A percentile compares a stretch with the other conserved stretches of the same genome.
These are phyloP conservation scores for Talaromyces thailandensis DNA, from an alignment of 495 filamentous ascomycete species.

Conservation along the genomic window DNA sequence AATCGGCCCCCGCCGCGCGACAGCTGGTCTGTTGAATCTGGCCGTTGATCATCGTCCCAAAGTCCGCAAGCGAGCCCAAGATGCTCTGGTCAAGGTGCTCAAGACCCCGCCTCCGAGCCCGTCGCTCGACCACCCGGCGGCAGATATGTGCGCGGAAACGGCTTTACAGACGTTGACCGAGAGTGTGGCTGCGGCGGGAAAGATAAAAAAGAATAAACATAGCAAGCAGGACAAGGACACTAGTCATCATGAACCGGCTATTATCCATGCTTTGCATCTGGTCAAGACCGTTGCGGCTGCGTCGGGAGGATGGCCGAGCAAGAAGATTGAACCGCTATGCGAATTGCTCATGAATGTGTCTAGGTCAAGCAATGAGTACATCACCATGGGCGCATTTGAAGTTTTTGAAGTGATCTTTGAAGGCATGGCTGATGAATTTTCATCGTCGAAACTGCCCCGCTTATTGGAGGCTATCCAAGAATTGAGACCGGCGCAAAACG, in stretches of 20 bases:
- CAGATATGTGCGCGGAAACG: conserved; percentile 91
- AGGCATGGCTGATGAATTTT: conserved; percentile 76
- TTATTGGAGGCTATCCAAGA: conserved; percentile 82
- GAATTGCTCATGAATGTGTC: conserved; percentile 83
- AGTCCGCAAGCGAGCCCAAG: conserved; percentile 88
- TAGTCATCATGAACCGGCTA: conserved; percentile 60
- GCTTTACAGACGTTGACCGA: conserved; percentile 68
- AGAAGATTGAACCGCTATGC: conserved; percentile 85
- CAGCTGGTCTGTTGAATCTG: conserved; percentile 75
- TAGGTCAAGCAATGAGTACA: conserved; percentile 79
- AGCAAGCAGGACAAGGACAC: conserved; percentile 34
- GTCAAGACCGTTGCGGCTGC: conserved; percentile 78
- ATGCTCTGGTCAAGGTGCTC: conserved; percentile 75
- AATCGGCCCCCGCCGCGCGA: conserved; percentile 79
- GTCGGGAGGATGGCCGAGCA: conserved; percentile 93
- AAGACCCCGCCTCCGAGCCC: conserved; percentile 80
- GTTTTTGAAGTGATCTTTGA: conserved; percentile 94
- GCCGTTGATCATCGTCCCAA: conserved; percentile 87
- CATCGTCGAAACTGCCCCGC: conserved; percentile 79
- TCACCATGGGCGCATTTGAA: conserved; percentile 92
- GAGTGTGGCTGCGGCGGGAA: conserved; percentile 51
- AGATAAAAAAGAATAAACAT: conserved; percentile 54
- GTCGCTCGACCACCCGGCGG: conserved; percentile 82
- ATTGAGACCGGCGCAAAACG: conserved; percentile 78
- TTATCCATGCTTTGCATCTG: conserved; percentile 87